Base-by-base conservation (phyloP, 768 basidiomycete species). In the Russula lepida region DNA sequence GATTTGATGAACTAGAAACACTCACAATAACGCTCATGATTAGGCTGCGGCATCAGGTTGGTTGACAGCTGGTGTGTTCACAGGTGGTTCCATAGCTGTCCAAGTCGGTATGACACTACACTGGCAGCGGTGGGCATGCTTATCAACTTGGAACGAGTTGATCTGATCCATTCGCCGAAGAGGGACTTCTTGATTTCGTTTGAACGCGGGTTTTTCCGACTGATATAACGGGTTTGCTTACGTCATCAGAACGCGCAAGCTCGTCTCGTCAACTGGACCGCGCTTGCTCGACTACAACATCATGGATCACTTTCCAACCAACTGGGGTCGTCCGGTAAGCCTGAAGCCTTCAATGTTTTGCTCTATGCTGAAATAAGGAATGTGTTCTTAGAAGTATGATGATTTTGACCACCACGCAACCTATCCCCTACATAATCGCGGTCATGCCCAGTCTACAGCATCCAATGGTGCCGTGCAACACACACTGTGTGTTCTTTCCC, bases 271-370 rank as follows among this genome's bases (percentile, higher is more conserved):
- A n/a, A n/a, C n/a, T n/a, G n/a, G n/a, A n/a, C n/a, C n/a, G n/a
- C n/a, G n/a, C n/a, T n/a, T n/a, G n/a, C n/a, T 56, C 50, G 3
- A 41, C 47, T 28, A 30, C 48, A 54, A 30, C 47, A 59, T 65
- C 71, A 89, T 91, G 89, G 88, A 91, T 71, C 89, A 91, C 72
- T 88, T 88, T 74, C 87, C 89, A 37, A 84, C 84, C 35, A 88
- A 85, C 77, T 91, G 89, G 89, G 89, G 89, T 37, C 64, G 67
- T 51, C 67, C 69, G 11, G 70, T 68, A 41, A 44, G 30, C 21
- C 13, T 19, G 0, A n/a, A 28, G 0, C 49, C 21, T 25, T 0
- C 4, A 7, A 11, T 25, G 8, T 37, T 11, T 23, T 1, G n/a
- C 17, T 53, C 9, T 6, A 7, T 32, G 2, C 48, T 30, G 21